Percentiles rank a stretch among this genome's conserved stretches.
These are phyloP conservation scores for Penicillium nordicum DNA, from an alignment of 2,329 filamentous ascomycete species.

Conservation along the genomic window DNA sequence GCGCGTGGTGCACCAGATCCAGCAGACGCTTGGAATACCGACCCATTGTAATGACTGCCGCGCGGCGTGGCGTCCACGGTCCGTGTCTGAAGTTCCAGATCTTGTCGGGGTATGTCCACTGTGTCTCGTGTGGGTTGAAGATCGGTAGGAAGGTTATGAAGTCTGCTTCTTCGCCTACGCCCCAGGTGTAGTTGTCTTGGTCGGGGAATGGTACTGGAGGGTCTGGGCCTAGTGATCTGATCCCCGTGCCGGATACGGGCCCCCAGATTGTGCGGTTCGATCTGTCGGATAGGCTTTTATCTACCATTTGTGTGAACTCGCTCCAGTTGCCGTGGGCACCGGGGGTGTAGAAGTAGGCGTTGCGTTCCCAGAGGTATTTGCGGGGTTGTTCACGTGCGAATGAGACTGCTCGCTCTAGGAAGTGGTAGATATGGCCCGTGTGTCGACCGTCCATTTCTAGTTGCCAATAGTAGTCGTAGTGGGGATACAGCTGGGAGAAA, in stretches of 20 bases:
- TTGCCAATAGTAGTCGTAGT: constrained; percentile 67
- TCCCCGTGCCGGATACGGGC: constrained; percentile 20
- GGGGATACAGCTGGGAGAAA: constrained; percentile 60
- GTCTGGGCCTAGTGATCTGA: constrained; percentile 23
- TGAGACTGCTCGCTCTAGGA: constrained; percentile 63
- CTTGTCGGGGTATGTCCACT: constrained; percentile 20
- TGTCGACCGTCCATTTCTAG: constrained; percentile 68
- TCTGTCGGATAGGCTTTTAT: constrained; percentile 27
- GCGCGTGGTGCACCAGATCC: constrained; percentile 65
- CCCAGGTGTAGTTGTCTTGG: constrained; percentile 24
- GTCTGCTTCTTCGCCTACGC: constrained; percentile 24
- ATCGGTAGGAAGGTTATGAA: constrained; percentile 22
- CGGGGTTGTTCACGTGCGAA: constrained; percentile 69
- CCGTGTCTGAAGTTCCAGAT: constrained; percentile 23
- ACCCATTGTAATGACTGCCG: constrained; percentile 23
- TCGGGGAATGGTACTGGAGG: constrained; percentile 18
- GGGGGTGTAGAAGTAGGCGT: constrained; percentile 73
- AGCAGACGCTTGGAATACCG: constrained; percentile 21
- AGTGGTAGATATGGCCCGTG: constrained; percentile 66
- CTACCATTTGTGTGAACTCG: constrained; percentile 65
- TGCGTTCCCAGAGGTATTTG: constrained; percentile 73
- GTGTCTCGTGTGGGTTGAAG: constrained; percentile 21
- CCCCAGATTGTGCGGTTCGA: constrained; percentile 26
- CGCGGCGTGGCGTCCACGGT: constrained; percentile 17
- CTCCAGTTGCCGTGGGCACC: constrained; percentile 67